Evolutionary conservation across 805 yeast species (phyloP).

Genomic region (Lipomyces anomalus): DNA sequence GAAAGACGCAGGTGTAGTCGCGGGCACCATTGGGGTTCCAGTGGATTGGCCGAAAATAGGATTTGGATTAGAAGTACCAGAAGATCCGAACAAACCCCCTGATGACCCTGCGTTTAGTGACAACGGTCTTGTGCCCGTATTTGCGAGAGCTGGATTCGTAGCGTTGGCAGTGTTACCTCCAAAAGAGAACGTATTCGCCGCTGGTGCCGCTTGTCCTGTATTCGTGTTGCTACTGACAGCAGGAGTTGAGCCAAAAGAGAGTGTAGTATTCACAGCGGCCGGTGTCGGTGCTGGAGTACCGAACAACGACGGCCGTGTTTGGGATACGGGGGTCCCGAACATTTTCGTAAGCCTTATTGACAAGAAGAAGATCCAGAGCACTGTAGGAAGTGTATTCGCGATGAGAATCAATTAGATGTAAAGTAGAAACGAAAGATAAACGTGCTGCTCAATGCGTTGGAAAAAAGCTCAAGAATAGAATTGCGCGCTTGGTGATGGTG

Average conservation of each 20-base stretch:
- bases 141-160: not conserved
- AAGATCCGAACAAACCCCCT: constrained; percentile 1
- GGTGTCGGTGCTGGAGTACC: constrained; percentile 11
- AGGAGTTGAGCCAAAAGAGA: constrained; percentile 2
- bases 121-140: constrained; percentile 2
- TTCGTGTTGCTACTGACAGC: not conserved
- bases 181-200: not conserved
- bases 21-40: too few relatives aligned
- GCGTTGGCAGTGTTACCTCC: not conserved
- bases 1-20: constrained; percentile 4
- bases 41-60: too few relatives aligned
- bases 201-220: not conserved
- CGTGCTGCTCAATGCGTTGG: too few relatives aligned
- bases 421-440: too few relatives aligned
- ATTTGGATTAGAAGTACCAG: not conserved
- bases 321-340: not conserved
- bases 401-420: too few relatives aligned
- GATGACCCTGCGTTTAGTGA: constrained; percentile 2
- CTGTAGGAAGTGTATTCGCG: too few relatives aligned
- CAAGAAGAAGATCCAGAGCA: too few relatives aligned
- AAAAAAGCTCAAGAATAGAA: too few relatives aligned
- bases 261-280: constrained; percentile 3
- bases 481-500: too few relatives aligned
- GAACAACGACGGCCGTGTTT: constrained; percentile 8
- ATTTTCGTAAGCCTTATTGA: too few relatives aligned